Evolutionary conservation across 106 monocot species (phyloP).

Genomic region (Alisma plantagoaquatica): DNA sequence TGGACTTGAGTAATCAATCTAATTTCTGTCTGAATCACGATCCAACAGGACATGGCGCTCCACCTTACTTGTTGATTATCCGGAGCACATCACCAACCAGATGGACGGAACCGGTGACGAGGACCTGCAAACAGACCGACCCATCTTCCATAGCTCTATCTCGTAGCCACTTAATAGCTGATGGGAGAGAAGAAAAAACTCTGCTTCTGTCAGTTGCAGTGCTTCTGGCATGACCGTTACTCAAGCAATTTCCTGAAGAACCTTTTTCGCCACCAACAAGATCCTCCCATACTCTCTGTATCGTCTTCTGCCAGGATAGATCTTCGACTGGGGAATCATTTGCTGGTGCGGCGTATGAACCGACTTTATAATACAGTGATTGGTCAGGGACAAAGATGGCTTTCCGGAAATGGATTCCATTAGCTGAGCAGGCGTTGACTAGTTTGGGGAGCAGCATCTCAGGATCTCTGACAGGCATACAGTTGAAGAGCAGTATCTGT

Average conservation of each 20-base stretch:
- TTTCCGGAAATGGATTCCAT: slow-evolving; percentile 57
- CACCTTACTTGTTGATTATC: slow-evolving; percentile 26
- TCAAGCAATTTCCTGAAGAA: not conserved
- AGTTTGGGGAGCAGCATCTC: slow-evolving; percentile 59
- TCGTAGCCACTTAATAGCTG: slow-evolving; percentile 8
- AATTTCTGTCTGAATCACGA: no score
- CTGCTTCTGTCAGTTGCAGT: not conserved
- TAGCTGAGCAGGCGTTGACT: slow-evolving; percentile 36
- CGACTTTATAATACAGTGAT: slow-evolving; percentile 43
- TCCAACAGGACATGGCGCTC: no score
- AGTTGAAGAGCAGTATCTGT: slow-evolving; percentile 91
- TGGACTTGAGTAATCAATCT: no score
- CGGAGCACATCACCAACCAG: slow-evolving; percentile 82
- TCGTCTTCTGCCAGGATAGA: slow-evolving; percentile 60
- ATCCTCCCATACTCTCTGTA: slow-evolving; percentile 70
- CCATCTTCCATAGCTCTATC: slow-evolving; percentile 11
- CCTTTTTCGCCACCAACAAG: slow-evolving; percentile 28
- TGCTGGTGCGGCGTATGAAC: slow-evolving; percentile 32
- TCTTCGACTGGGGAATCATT: slow-evolving; percentile 27
- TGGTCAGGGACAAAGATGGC: slow-evolving; percentile 77
- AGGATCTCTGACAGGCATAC: slow-evolving; percentile 91
- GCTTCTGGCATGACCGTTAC: not conserved
- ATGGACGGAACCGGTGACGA: slow-evolving; percentile 88
- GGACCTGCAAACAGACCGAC: slow-evolving; percentile 18
- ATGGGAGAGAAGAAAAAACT: slow-evolving; percentile 15